Evolutionary conservation across 2,329 filamentous ascomycete species (phyloP), one percentile per base, ranked within the genome.

Genomic region (Phoma herbarum): DNA sequence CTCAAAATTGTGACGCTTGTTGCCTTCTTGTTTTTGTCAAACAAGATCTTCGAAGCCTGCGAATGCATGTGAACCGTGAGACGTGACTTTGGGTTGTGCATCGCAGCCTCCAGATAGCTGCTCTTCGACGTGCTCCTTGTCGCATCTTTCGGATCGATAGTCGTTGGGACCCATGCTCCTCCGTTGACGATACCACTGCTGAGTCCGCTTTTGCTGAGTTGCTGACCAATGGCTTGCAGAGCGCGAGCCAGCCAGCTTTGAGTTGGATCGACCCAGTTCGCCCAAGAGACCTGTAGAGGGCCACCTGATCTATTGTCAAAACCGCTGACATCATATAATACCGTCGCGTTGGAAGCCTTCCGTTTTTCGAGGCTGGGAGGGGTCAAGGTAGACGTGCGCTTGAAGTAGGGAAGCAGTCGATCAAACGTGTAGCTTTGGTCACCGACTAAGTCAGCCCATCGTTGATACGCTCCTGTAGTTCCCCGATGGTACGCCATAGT

Each of bases 1-100:
- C 62, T 61, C 0, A 59, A 49, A 67, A 79, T 6, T 70, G 75
- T 1, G 69, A 79, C 23, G 76, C 63, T 49, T 76, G 52, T 61
- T 5, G 67, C 63, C 26, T 39, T 61, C 18, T 64, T 71, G 1
- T 50, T 46, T 1, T 39, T 53, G 23, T 66, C 55, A 33, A 69
- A 70, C 2, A 66, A 3, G 4, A 70, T 62, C 31, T 62, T 69
- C 6, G 46, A 57, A 4, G 59, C 68, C 23, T 57, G 62, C 11
- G 66, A 58, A 14, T 45, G 53, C 31, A 63, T 22, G 37, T 66
- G 62, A 1, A 70, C 52, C 3, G 41, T 59, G 4, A 66, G 51
- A 1, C 45, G 28, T 10, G 63, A 46, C 10, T 52, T 44, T 14
- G 35, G 41, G 9, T 52, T 56, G n/a, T 50, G 26, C 11, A 52